Percentiles rank a stretch among this genome's conserved stretches.
phyloP scores from a whole-genome alignment of 345 rosid species.

The Eucalyptus sideroxylon region DNA sequence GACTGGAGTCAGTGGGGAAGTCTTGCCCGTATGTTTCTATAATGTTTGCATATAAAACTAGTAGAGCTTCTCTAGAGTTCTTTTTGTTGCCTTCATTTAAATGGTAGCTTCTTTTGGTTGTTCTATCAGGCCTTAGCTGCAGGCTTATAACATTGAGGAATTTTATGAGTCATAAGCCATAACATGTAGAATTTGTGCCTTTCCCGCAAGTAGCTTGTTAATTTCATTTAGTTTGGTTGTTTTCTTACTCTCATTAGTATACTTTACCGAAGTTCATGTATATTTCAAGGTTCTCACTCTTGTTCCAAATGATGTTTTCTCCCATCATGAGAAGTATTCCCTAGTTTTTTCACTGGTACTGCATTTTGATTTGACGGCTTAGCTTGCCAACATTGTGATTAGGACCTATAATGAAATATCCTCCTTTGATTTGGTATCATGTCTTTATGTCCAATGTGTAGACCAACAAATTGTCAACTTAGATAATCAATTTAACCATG shows the following conservation, averaged over 20 bases:
- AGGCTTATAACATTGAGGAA: neutral
- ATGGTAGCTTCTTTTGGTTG: neutral
- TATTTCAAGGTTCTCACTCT: neutral
- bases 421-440: neutral
- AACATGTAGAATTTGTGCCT: neutral
- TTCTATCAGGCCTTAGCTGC: neutral
- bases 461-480: neutral
- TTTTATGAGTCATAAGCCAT: neutral
- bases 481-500: neutral
- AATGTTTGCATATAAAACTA: neutral
- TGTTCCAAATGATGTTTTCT: neutral
- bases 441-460: neutral
- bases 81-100: neutral
- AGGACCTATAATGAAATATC: neutral
- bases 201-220: neutral
- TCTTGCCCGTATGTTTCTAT: slow-evolving; percentile 53
- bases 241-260: neutral
- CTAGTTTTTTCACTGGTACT: neutral
- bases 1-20: slow-evolving; percentile 73
- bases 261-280: neutral
- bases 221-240: neutral
- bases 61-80: neutral
- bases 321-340: neutral
- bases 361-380: neutral
- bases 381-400: neutral